Evolutionary conservation across 2,329 filamentous ascomycete species (phyloP).

Genomic region (Colletotrichum camelliae): DNA sequence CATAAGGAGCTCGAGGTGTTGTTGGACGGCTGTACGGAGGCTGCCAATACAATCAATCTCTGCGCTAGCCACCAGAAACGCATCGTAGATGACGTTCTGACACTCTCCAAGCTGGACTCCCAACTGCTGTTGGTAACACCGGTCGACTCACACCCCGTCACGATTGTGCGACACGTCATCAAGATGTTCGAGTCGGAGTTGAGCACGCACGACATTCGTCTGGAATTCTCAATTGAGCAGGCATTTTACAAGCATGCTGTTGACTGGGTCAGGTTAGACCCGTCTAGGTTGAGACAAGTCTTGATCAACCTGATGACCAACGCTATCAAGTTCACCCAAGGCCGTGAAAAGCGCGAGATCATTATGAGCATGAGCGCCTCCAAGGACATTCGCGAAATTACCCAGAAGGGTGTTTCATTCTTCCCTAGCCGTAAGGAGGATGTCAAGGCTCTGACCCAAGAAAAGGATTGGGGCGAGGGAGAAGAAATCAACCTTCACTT

Average conservation of each 20-base stretch:
- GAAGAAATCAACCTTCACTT: slow-evolving; percentile 76
- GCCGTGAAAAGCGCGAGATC: slow-evolving; percentile 64
- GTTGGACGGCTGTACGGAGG: slow-evolving; percentile 68
- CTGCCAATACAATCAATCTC: slow-evolving; percentile 80
- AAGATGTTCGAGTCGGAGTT: slow-evolving; percentile 84
- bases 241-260: slow-evolving; percentile 69
- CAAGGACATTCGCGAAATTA: slow-evolving; percentile 49
- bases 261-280: slow-evolving; percentile 77
- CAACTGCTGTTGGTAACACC: slow-evolving; percentile 74
- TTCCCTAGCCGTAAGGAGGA: slow-evolving; percentile 50
- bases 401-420: slow-evolving; percentile 47
- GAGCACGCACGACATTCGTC: slow-evolving; percentile 72
- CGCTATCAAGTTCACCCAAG: slow-evolving; percentile 69
- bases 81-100: slow-evolving; percentile 72
- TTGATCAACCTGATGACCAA: slow-evolving; percentile 78
- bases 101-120: slow-evolving; percentile 73
- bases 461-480: slow-evolving; percentile 73
- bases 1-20: slow-evolving; percentile 51
- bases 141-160: slow-evolving; percentile 71
- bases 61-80: slow-evolving; percentile 82
- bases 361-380: slow-evolving; percentile 70
- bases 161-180: slow-evolving; percentile 70
- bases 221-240: slow-evolving; percentile 72
- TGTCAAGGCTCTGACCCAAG: slow-evolving; percentile 52
- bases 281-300: slow-evolving; percentile 75